These are phyloP conservation scores for Yamadazyma jaroonii DNA, from an alignment of 1,139 yeast species.

Conservation along the genomic window DNA sequence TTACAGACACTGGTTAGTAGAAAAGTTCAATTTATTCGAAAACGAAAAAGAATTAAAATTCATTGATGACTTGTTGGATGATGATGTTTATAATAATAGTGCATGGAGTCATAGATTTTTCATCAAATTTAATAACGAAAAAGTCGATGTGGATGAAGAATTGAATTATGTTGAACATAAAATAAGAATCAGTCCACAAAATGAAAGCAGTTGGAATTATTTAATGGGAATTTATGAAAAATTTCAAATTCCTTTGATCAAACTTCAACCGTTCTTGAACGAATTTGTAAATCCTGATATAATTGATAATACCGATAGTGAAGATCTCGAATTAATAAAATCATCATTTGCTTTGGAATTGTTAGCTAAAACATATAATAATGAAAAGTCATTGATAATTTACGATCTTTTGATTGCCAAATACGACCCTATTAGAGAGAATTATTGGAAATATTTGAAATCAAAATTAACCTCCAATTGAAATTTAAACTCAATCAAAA, in stretches of 20 bases:
- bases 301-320: constrained; percentile 10
- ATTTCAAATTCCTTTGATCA: constrained; percentile 24
- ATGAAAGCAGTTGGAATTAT: constrained; percentile 88
- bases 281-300: constrained; percentile 33
- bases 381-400: constrained; percentile 36
- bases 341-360: constrained; percentile 70
- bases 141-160: constrained; percentile 16
- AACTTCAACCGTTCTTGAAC: constrained; percentile 44
- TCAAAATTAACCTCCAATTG: background rate
- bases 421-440: constrained; percentile 65
- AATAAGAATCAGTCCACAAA: constrained; percentile 68
- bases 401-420: constrained; percentile 48
- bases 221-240: constrained; percentile 56
- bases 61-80: constrained; percentile 45
- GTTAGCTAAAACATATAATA: constrained; percentile 50
- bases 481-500: too few species aligned
- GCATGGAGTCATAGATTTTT: constrained; percentile 92
- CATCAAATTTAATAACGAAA: constrained; percentile 34
- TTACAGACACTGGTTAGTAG: constrained; percentile 77
- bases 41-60: constrained; percentile 52
- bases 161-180: constrained; percentile 42
- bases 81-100: constrained; percentile 83
- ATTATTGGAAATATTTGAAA: constrained; percentile 55
- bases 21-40: constrained; percentile 45
- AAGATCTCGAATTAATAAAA: constrained; percentile 24